Base-by-base conservation (phyloP, 208 protist genomes). In the Entamoeba dispar region DNA sequence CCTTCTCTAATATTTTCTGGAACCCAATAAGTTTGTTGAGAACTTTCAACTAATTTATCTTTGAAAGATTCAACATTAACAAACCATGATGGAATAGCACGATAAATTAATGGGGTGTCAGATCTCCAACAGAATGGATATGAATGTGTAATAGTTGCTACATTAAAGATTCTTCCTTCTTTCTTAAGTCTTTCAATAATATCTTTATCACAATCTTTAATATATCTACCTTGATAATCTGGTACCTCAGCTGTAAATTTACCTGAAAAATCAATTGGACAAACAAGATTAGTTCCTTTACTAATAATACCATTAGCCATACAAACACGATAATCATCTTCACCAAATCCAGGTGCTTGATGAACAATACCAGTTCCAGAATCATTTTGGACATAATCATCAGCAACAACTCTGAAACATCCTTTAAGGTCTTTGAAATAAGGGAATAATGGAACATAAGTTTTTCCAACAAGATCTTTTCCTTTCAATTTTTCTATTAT, bases 101-200 rank as follows among this genome's bases (percentile, higher is more conserved):
- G 50, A 95, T 99, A 99, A 92, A 99, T 96, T 50, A 99, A 96
- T 51, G 98, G 98, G 43, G 98, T 99, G 50, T 98, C 95, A 92
- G 97, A 99, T 92, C 99, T 96, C 98, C 98, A 99, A 97, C 99
- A 99, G 96, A 99, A 99, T 50, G 99, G 99, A 96, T 99, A 99
- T 91, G 95, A 97, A 95, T 99, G 99, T 27, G 96, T 96, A 92
- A 99, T 97, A 50, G 95, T 96, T 73, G 94, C 96, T 69, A 97
- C 95, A 61, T 96, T 94, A 10, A 99, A 92, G 0, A 99, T 69
- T n/a, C 97, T 94, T 52, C 97, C 97, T 27, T 95, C 95, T 10
- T 94, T 94, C 94, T 99, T 99, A 0, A 99, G 94, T 17, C 94
- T 22, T 93, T 97, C 97, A 31, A 98, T 97, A 94, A 99, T 99